Base-by-base conservation (phyloP, 345 rosid genomes). In the Sapria himalayana region DNA sequence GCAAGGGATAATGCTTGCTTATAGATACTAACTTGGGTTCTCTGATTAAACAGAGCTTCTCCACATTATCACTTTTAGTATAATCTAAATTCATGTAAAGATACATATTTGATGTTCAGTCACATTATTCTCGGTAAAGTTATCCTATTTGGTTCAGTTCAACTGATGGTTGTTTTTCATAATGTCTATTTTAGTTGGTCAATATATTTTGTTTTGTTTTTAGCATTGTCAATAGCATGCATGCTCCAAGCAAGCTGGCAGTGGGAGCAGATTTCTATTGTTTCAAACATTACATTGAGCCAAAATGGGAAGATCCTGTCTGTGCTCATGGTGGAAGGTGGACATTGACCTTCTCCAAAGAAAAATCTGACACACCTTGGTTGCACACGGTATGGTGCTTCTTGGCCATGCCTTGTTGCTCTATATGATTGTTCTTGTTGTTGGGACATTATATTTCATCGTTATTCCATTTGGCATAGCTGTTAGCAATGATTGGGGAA, bases 261-360 rank as follows among this genome's bases (percentile, higher is more conserved):
- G 32, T 0, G 0, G 72, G 76, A 48, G 74, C 85, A 12, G 93
- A 77, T 43, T 73, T 82, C 9, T 63, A 82, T 54, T 89, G 98
- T 63, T 89, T 89, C 86, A 89, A 89, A 29, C 3, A 73, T 56
- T 71, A 72, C 7, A 79, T 84, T 13, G 84, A 89, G 48, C 95
- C 98, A 11, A 89, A 84, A 43, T 84, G 95, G 95, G 95, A 89
- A 65, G 94, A 82, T 51, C 98, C 95, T 32, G 67, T 82, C 17
- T 89, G 95, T 57, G 78, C 86, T 16, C 74, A 82, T 22, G 98
- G 98, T 36, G 95, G 98, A 37, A 89, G 71, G 60, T 89, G 98
- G 98, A 76, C 86, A 27, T 57, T 76, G 49, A 59, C 46, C 23
- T 58, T 59, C 39, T 2, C 10, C 0, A 71, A 37, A 56, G 77